Evolutionary conservation across 164 flowering plant species (phyloP), one percentile per base, ranked within the genome.

Genomic region (Litsea cubeba): DNA sequence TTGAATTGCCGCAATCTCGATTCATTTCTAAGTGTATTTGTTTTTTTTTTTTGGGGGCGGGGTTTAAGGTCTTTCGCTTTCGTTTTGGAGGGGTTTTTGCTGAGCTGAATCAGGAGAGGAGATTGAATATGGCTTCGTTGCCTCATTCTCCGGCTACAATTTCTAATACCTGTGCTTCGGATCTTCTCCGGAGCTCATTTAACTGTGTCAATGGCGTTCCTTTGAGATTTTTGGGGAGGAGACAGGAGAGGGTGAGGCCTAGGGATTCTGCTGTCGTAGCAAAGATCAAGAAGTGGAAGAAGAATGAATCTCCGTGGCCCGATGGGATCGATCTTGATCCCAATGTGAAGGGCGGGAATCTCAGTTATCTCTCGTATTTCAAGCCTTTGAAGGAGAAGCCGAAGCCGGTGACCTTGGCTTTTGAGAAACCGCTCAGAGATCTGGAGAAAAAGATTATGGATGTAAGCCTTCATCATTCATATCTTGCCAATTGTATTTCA

Each of bases 361-460:
- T 89, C 6, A 85, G 78, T 57, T 89, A 91, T 76, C 87, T 93
- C 50, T 93, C 98, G 3, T 79, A 68, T 80, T 95, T 95, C 84
- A 93, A 95, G 88, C 98, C 97, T 40, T 77, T 91, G 76, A 87
- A 85, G 76, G 94, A 90, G 81, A 92, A 83, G 83, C 95, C 88
- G 2, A 93, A 95, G 82, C 92, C 91, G 0, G 97, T 91, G 17
- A 87, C 87, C 54, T 74, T 95, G 82, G 94, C 83, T 17, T 95
- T 95, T 62, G 99, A 95, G 91, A 93, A 81, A 76, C 99, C 99
- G 10, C 95, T 95, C 22, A 62, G 89, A 81, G 93, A 79, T 71
- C 81, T 95, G 54, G 89, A 92, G 76, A 89, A 84, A 88, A 88
- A 91, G 84, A 91, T 95, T 24, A 75, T 75, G 10, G 97, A 92